Evolutionary conservation across 116 monocot species (phyloP).

Genomic region (Papilionanthe hybrid): DNA sequence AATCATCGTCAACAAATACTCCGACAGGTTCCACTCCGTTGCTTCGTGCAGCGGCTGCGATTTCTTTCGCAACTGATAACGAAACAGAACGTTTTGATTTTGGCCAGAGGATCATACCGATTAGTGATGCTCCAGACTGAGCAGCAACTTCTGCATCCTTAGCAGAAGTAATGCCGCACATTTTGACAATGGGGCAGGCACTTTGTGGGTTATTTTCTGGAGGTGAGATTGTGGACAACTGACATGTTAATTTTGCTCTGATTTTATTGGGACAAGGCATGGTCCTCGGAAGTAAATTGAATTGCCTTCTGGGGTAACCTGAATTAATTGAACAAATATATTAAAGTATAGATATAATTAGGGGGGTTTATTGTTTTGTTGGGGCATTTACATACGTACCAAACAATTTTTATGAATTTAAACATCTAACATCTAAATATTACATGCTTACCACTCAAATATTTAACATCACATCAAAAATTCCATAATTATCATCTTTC

Average conservation of each 20-base stretch:
- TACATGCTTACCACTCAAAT: no score
- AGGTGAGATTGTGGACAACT: neutral
- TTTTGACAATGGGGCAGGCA: constrained; percentile 37
- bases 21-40: constrained; percentile 71
- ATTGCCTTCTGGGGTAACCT: neutral
- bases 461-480: no score
- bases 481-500: no score
- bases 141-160: constrained; percentile 67
- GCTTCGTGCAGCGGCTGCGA: constrained; percentile 59
- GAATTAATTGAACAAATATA: neutral
- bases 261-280: constrained; percentile 3
- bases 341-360: neutral
- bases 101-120: constrained; percentile 89
- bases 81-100: constrained; percentile 75
- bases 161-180: constrained; percentile 77
- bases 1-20: constrained; percentile 82
- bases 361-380: no score
- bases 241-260: constrained; percentile 1
- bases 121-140: constrained; percentile 59
- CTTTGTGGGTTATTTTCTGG: constrained; percentile 4
- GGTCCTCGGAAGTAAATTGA: neutral
- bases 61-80: constrained; percentile 58
- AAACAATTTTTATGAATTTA: no score
- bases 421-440: no score
- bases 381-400: no score